A percentile compares a stretch with the other conserved stretches of the same genome.
Evolutionary conservation across 345 rosid genomes (phyloP).

Genomic region (Pseudoturritis turrita): DNA sequence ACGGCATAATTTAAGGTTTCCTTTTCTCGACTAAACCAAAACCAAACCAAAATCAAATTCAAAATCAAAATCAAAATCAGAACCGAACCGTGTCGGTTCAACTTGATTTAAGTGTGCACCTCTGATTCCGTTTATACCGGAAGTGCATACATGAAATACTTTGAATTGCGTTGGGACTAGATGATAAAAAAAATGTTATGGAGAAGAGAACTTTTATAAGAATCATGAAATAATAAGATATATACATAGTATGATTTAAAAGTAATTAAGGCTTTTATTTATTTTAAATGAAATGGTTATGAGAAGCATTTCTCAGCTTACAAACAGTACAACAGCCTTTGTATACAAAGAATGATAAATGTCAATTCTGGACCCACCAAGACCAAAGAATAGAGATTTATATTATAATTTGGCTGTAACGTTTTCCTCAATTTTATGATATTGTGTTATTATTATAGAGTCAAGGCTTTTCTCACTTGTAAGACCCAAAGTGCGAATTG

Average conservation of each 20-base stretch:
- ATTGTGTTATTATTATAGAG: conserved; percentile 26
- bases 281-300: too few species aligned
- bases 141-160: neutral
- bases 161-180: neutral
- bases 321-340: neutral
- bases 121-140: neutral
- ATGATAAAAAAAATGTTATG: neutral
- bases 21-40: neutral
- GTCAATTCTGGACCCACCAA: conserved; percentile 5
- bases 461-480: conserved; percentile 51
- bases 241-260: too few species aligned
- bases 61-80: neutral
- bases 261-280: too few species aligned
- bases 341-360: conserved; percentile 24
- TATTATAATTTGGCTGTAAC: neutral
- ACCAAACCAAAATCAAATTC: neutral
- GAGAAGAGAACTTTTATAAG: neutral
- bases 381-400: conserved; percentile 20
- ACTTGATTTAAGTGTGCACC: neutral
- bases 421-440: neutral
- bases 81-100: neutral
- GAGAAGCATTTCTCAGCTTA: too few species aligned
- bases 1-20: conserved; percentile 4
- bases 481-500: conserved; percentile 66
- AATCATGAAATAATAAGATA: neutral